Percentiles rank a stretch among this genome's conserved stretches.
Conservation (phyloP, 2,329 filamentous ascomycete genomes). For the Pseudogymnoascus sp. region DNA sequence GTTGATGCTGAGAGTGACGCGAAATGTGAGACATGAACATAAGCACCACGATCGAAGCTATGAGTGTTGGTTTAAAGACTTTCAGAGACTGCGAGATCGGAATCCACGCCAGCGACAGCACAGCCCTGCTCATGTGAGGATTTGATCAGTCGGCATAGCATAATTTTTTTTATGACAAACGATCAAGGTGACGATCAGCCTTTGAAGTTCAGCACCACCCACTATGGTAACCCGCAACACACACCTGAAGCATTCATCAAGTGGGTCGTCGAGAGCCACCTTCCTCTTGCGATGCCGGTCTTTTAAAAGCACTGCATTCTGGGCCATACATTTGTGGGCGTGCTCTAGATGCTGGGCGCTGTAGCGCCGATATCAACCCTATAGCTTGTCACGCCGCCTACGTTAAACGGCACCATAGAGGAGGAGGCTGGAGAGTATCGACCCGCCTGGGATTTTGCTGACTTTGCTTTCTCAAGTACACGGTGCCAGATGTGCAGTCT, state of each 20-base stretch:
- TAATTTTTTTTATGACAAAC: background rate
- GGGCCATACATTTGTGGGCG: slow-evolving; percentile 23
- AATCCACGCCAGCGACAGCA: background rate
- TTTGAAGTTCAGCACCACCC: slow-evolving; percentile 26
- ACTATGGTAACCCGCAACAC: slow-evolving; percentile 24
- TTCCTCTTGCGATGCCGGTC: slow-evolving; percentile 23
- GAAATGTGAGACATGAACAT: background rate
- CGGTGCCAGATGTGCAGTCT: slow-evolving; percentile 16
- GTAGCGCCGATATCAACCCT: slow-evolving; percentile 11
- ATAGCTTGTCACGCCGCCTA: slow-evolving; percentile 21
- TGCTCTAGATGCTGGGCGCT: background rate
- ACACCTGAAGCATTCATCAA: slow-evolving; percentile 29
- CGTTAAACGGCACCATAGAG: slow-evolving; percentile 20
- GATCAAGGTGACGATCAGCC: slow-evolving; percentile 17
- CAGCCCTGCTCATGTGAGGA: slow-evolving; percentile 1
- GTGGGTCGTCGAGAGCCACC: slow-evolving; percentile 26
- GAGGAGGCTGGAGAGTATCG: slow-evolving; percentile 15
- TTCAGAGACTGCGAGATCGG: background rate
- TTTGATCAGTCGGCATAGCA: background rate
- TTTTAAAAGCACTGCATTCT: slow-evolving; percentile 25
- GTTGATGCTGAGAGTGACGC: background rate
- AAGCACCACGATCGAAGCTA: background rate
- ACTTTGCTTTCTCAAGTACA: slow-evolving; percentile 28
- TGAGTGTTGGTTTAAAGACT: background rate
- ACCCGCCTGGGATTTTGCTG: slow-evolving; percentile 17